phyloP scores from a whole-genome alignment of 345 rosid species.

The Hibiscus tridactylites region DNA sequence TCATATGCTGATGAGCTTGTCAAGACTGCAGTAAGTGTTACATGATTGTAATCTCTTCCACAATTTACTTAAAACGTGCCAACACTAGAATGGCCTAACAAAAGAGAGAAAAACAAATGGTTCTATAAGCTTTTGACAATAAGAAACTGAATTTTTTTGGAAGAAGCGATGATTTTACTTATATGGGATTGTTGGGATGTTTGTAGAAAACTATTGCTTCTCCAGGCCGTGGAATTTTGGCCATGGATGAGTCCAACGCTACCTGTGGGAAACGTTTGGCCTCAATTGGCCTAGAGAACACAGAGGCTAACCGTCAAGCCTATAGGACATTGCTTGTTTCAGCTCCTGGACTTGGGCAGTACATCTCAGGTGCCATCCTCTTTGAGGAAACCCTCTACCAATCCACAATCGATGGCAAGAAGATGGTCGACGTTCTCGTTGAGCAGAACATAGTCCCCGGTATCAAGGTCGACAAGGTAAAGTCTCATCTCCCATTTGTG shows the following conservation, averaged over 20 bases:
- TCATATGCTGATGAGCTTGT: slow-evolving; percentile 95
- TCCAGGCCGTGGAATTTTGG: slow-evolving; percentile 20
- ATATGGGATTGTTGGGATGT: not conserved
- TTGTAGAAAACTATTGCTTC: slow-evolving; percentile 35
- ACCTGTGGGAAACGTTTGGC: slow-evolving; percentile 33
- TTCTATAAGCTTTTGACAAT: not conserved
- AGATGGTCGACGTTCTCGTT: slow-evolving; percentile 20
- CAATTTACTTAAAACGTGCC: not conserved
- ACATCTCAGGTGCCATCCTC: slow-evolving; percentile 32
- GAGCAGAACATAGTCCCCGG: slow-evolving; percentile 31
- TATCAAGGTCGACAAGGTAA: slow-evolving; percentile 35
- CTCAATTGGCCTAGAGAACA: slow-evolving; percentile 35
- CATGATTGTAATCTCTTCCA: slow-evolving; percentile 9
- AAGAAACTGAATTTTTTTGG: no score
- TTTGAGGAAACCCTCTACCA: slow-evolving; percentile 41
- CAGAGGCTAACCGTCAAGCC: slow-evolving; percentile 35
- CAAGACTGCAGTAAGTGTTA: slow-evolving; percentile 78
- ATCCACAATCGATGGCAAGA: slow-evolving; percentile 26
- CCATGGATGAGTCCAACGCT: slow-evolving; percentile 33
- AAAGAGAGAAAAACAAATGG: not conserved
- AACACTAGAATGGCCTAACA: not conserved
- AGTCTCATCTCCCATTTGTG: not conserved
- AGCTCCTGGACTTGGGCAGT: slow-evolving; percentile 26
- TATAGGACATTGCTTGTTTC: slow-evolving; percentile 25
- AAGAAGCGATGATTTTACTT: not conserved